phyloP scores from a whole-genome alignment of 1,284 basidiomycete genomes.

The Fomitopsis pinicola region DNA sequence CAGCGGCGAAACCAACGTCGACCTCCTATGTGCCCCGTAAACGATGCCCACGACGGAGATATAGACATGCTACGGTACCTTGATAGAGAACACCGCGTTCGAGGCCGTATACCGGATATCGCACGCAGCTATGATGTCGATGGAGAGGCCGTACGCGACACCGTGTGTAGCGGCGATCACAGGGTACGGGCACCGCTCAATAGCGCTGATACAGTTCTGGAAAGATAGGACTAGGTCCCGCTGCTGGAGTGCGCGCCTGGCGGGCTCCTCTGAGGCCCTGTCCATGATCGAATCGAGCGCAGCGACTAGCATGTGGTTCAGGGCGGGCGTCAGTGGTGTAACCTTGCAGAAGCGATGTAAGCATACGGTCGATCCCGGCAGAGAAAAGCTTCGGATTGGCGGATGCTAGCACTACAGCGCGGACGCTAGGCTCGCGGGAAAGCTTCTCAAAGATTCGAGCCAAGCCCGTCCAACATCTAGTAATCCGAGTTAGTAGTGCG shows the following conservation, averaged over 20 bases:
- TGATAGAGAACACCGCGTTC: conserved; percentile 70
- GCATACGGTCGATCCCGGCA: conserved; percentile 77
- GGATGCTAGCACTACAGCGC: conserved; percentile 72
- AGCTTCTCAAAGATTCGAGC: conserved; percentile 58
- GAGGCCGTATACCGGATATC: conserved; percentile 78
- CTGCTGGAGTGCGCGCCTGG: conserved; percentile 48
- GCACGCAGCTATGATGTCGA: conserved; percentile 77
- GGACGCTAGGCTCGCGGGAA: conserved; percentile 50
- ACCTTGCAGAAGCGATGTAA: conserved; percentile 2
- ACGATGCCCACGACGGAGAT: not conserved
- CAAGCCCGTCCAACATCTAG: conserved; percentile 73
- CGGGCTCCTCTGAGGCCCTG: conserved; percentile 38
- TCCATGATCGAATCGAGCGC: conserved; percentile 25
- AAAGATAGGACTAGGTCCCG: conserved; percentile 57
- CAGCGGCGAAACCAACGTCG: conserved; percentile 86
- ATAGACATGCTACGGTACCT: conserved; percentile 37
- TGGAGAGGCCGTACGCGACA: conserved; percentile 68
- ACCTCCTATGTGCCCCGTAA: conserved; percentile 60
- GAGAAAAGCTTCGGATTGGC: conserved; percentile 70
- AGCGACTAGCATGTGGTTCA: conserved; percentile 19
- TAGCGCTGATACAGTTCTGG: conserved; percentile 68
- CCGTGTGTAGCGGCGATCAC: conserved; percentile 87
- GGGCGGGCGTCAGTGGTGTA: not conserved
- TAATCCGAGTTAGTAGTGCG: not conserved
- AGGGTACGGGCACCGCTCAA: conserved; percentile 75